Evolutionary conservation across 306 rosid genomes (phyloP).

Genomic region (Citrullus colocynthis): DNA sequence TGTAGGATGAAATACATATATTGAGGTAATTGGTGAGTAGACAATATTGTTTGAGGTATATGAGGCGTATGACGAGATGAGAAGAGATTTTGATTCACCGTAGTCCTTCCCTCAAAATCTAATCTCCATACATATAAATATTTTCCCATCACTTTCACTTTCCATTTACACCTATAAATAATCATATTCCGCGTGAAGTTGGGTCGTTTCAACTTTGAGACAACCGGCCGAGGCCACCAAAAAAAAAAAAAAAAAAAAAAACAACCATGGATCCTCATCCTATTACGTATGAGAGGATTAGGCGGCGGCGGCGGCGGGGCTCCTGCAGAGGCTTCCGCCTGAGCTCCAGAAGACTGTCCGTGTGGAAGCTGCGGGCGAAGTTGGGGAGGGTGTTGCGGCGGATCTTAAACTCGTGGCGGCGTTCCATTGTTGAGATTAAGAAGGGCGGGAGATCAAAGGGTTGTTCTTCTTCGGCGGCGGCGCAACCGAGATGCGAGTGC

Average conservation of each 20-base stretch:
- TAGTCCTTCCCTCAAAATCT: background rate
- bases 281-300: background rate
- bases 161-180: background rate
- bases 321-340: conserved; percentile 41
- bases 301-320: background rate
- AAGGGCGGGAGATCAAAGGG: background rate
- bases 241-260: too few species aligned
- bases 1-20: too few species aligned
- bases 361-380: conserved; percentile 27
- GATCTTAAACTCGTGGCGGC: conserved; percentile 24
- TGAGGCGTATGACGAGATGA: too few species aligned
- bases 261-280: background rate
- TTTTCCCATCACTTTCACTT: background rate
- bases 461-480: conserved; percentile 1
- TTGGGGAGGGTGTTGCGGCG: conserved; percentile 28
- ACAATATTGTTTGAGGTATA: too few species aligned
- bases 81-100: background rate
- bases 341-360: conserved; percentile 28
- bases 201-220: background rate
- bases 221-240: background rate
- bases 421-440: conserved; percentile 21
- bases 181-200: background rate
- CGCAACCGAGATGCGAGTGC: conserved; percentile 7
- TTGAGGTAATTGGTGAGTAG: too few species aligned
- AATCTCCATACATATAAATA: too few species aligned